Evolutionary conservation across 2,329 filamentous ascomycete species (phyloP).

Genomic region (Paracoccidioides brasiliensis): DNA sequence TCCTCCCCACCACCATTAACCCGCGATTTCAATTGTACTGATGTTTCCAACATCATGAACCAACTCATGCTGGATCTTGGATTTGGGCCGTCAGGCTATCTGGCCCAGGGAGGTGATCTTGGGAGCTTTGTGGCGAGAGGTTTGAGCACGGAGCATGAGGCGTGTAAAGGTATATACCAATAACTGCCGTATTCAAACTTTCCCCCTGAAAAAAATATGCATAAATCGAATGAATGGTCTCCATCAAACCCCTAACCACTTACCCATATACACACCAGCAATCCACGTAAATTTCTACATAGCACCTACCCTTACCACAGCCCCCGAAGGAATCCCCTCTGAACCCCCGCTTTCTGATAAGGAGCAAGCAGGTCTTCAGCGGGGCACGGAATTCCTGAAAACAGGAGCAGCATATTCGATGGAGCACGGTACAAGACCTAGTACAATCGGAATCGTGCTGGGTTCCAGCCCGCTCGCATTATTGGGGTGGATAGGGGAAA

Average conservation of each 20-base stretch:
- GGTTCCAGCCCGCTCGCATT: neutral
- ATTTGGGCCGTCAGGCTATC: neutral
- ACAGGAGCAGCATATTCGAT: neutral
- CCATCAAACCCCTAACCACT: neutral
- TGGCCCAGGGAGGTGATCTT: neutral
- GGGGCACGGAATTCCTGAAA: neutral
- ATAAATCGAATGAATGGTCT: neutral
- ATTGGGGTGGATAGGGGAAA: neutral
- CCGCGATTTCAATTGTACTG: neutral
- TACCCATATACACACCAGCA: neutral
- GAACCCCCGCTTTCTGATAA: neutral
- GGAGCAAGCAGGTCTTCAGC: neutral
- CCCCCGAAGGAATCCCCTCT: neutral
- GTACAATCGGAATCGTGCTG: neutral
- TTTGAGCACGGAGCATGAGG: neutral
- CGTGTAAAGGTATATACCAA: neutral
- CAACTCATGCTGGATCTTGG: neutral
- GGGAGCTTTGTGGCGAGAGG: neutral
- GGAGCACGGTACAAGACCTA: neutral
- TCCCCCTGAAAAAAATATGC: neutral
- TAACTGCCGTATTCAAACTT: neutral
- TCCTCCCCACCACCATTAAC: neutral
- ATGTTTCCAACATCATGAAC: neutral
- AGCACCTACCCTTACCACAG: neutral
- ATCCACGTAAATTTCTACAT: neutral